Base-by-base conservation (phyloP, 2,329 filamentous ascomycete species). In the Aspergillus novoparasiticus region DNA sequence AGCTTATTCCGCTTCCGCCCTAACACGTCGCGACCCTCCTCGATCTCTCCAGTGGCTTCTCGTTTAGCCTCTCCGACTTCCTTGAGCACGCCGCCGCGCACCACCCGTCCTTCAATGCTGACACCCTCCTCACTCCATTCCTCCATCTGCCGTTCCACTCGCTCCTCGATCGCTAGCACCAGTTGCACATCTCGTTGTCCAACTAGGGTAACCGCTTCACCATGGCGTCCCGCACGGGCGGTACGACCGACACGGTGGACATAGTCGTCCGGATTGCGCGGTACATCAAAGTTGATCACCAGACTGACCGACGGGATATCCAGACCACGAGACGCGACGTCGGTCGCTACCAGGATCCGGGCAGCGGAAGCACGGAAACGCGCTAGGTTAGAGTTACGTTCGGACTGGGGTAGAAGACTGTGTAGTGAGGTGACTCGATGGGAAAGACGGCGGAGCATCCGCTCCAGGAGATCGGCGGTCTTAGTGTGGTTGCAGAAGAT, bases 181-280 rank as follows among this genome's bases (percentile, higher is more conserved):
- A 98, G 84, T 72, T 94, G 88, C 1, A 98, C 93, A 77, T 99
- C 95, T 62, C 94, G 85, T 83, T 98, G 94, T 2, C 95, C 94
- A 2, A 99, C 90, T 70, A 99, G 87, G 2, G 92, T 96, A 19
- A 97, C 88, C 6, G 91, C 89, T 68, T 93, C 90, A 72, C 95
- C 95, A 59, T 84, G 85, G 51, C 93, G 87, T 0, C 95, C 95
- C 0, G 95, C 95, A 86, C 95, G 89, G 4, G 95, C 95, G 14
- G 95, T 99, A 79, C 95, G 90, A 76, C 95, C 95, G 57, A 97
- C 94, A 14, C 95, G 89, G 81, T 99, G 95, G 68, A 99, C 95
- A 77, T 99, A 99, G 79, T 97, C 94, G 76, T 97, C 94, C 3
- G 94, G 93, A 74, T 97, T 93, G n/a, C 94, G 89, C 0, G 95